Percentiles rank a stretch among this genome's conserved stretches.
Evolutionary conservation across 805 yeast species (phyloP).

Genomic region (Metschnikowia corniflorae): DNA sequence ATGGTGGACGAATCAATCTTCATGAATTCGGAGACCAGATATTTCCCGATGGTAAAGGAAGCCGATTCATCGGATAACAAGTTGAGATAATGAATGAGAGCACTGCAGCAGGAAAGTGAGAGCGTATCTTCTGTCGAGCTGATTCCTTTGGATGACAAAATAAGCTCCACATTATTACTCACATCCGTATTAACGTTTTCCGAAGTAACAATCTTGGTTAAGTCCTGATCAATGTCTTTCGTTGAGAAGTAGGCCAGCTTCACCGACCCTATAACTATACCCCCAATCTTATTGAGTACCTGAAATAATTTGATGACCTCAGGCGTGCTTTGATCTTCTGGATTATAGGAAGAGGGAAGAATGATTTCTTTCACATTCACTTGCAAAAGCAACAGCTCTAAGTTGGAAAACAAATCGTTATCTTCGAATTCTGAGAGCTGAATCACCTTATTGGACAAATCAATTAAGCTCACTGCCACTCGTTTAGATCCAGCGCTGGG

Average conservation of each 20-base stretch:
- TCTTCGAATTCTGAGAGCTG: constrained; percentile 81
- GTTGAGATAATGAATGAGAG: constrained; percentile 66
- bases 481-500: constrained; percentile 40
- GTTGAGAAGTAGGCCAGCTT: constrained; percentile 55
- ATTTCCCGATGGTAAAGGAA: constrained; percentile 59
- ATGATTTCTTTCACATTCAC: constrained; percentile 85
- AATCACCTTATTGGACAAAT: constrained; percentile 61
- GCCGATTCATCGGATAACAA: constrained; percentile 55
- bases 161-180: constrained; percentile 33
- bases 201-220: constrained; percentile 58
- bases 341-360: constrained; percentile 44
- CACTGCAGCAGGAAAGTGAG: constrained; percentile 63
- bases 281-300: constrained; percentile 71
- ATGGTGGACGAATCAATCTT: constrained; percentile 88
- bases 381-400: constrained; percentile 84
- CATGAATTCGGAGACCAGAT: constrained; percentile 78
- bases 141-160: constrained; percentile 54
- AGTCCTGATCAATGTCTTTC: constrained; percentile 74
- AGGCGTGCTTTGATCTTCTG: constrained; percentile 36
- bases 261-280: constrained; percentile 61
- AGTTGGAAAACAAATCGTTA: constrained; percentile 79
- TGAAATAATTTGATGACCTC: constrained; percentile 64
- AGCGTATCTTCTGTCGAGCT: constrained; percentile 40
- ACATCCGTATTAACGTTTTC: constrained; percentile 26
- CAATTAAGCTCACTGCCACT: constrained; percentile 79